Percentiles rank a stretch among this genome's conserved stretches.
Evolutionary conservation across 441 rosid genomes (phyloP).

Genomic region (Brassica balearica): DNA sequence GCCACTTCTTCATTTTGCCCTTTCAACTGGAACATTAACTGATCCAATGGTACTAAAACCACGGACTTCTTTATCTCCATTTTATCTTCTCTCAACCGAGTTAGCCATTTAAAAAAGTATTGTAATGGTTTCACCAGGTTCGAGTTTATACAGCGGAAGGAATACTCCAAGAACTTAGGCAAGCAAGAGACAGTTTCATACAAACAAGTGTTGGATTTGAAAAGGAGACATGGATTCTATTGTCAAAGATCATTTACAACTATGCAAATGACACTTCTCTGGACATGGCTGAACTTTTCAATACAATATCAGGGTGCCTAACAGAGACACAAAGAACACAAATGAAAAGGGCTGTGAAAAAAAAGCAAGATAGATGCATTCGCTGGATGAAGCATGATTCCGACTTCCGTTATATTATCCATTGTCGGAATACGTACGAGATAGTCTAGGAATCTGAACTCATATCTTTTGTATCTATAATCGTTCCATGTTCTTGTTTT

Average conservation of each 20-base stretch:
- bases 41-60: slow-evolving; percentile 59
- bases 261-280: slow-evolving; percentile 68
- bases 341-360: slow-evolving; percentile 51
- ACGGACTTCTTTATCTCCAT: neutral
- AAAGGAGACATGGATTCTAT: slow-evolving; percentile 56
- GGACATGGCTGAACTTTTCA: slow-evolving; percentile 46
- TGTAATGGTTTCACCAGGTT: slow-evolving; percentile 49
- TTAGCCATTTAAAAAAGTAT: neutral
- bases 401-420: slow-evolving; percentile 59
- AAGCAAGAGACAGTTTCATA: slow-evolving; percentile 60
- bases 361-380: slow-evolving; percentile 54
- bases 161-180: slow-evolving; percentile 62
- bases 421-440: slow-evolving; percentile 48
- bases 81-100: neutral
- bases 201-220: slow-evolving; percentile 52
- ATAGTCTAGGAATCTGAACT: slow-evolving; percentile 29
- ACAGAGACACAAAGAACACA: slow-evolving; percentile 50
- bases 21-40: slow-evolving; percentile 62
- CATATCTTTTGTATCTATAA: neutral
- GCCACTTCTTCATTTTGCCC: slow-evolving; percentile 80
- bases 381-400: slow-evolving; percentile 64
- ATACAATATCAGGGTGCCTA: slow-evolving; percentile 49
- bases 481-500: neutral
- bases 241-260: slow-evolving; percentile 55
- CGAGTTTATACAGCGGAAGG: slow-evolving; percentile 61